phyloP scores from a whole-genome alignment of 768 basidiomycete genomes.

The Suillus subaureus region DNA sequence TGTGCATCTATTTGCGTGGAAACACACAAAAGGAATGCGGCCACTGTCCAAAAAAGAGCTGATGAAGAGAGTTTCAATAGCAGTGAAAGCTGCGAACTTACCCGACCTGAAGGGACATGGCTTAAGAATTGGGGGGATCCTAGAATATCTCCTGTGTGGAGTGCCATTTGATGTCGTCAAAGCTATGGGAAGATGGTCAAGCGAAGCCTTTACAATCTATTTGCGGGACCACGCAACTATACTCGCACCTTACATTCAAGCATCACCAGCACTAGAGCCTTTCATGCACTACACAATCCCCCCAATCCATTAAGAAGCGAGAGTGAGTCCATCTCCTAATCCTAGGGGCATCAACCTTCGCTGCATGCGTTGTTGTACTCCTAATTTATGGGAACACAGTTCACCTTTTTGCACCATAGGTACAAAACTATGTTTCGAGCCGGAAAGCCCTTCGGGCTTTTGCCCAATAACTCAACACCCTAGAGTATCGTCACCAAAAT shows the following conservation, averaged over 20 bases:
- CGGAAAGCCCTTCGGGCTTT: background rate
- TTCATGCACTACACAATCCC: slow-evolving; percentile 12
- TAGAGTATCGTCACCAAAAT: no score
- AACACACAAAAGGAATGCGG: slow-evolving; percentile 4
- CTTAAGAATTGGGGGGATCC: slow-evolving; percentile 31
- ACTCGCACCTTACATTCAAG: slow-evolving; percentile 29
- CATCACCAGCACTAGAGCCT: background rate
- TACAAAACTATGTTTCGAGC: background rate
- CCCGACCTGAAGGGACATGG: slow-evolving; percentile 9
- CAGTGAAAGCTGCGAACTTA: slow-evolving; percentile 2
- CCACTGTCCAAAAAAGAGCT: slow-evolving; percentile 32
- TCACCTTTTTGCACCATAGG: background rate
- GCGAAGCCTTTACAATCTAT: slow-evolving; percentile 33
- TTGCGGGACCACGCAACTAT: slow-evolving; percentile 29
- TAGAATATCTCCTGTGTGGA: slow-evolving; percentile 28
- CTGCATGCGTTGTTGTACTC: background rate
- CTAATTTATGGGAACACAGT: background rate
- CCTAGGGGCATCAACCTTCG: slow-evolving; percentile 9
- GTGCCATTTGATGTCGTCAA: slow-evolving; percentile 35
- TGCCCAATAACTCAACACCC: background rate
- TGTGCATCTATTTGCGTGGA: background rate
- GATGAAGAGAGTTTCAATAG: slow-evolving; percentile 14
- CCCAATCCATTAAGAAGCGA: background rate
- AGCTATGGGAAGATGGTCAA: slow-evolving; percentile 34
- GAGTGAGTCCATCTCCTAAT: background rate